Percentiles rank a stretch among this genome's conserved stretches.
Conservation (phyloP, 2,329 filamentous ascomycete species). For the Setomelanomma holmii region DNA sequence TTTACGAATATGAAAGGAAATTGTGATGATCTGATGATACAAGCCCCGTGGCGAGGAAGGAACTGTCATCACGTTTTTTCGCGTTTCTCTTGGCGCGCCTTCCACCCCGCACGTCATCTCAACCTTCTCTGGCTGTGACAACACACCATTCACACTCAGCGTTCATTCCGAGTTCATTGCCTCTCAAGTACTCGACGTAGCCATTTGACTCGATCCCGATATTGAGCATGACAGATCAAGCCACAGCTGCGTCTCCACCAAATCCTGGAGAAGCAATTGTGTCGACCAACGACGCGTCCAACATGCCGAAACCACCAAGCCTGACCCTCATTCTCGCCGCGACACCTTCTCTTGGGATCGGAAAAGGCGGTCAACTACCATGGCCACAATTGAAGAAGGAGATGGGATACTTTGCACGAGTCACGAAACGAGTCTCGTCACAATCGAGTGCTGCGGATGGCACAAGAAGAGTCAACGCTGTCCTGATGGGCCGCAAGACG, state of each 20-base stretch:
- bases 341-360: slow-evolving; percentile 90
- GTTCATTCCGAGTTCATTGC: too few species aligned
- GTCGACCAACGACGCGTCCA: slow-evolving; percentile 5
- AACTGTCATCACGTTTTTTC: slow-evolving; percentile 31
- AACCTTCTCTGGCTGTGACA: not conserved
- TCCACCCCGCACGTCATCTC: slow-evolving; percentile 13
- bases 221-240: slow-evolving; percentile 8
- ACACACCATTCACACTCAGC: too few species aligned
- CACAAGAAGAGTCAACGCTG: slow-evolving; percentile 59
- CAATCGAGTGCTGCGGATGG: slow-evolving; percentile 3
- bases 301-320: slow-evolving; percentile 55
- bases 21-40: not conserved
- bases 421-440: slow-evolving; percentile 72
- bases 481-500: slow-evolving; percentile 97
- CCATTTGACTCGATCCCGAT: too few species aligned
- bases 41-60: too few species aligned
- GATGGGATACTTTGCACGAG: slow-evolving; percentile 93
- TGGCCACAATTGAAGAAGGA: slow-evolving; percentile 90
- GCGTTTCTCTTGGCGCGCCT: slow-evolving; percentile 27
- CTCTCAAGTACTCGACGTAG: too few species aligned
- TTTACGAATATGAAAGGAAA: not conserved
- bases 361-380: slow-evolving; percentile 76
- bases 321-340: slow-evolving; percentile 94
- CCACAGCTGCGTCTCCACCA: not conserved
- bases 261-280: not conserved